Evolutionary conservation across 2,329 filamentous ascomycete genomes (phyloP).

Genomic region (Bipolaris oryzae): DNA sequence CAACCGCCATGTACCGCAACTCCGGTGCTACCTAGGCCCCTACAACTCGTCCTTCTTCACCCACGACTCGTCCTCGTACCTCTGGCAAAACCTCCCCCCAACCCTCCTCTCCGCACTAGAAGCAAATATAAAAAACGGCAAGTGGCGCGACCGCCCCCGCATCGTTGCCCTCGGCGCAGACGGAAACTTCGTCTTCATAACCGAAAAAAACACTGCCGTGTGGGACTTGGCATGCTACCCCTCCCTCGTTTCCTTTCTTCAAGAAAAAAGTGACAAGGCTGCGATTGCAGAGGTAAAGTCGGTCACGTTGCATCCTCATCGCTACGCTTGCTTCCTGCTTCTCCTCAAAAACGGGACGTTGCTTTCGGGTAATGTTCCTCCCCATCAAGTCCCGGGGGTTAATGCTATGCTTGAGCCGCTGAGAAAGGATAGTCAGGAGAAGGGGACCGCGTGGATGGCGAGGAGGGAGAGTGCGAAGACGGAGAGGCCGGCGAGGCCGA

Average conservation of each 20-base stretch:
- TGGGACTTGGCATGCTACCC: slow-evolving; percentile 39
- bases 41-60: slow-evolving; percentile 44
- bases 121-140: slow-evolving; percentile 35
- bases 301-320: slow-evolving; percentile 39
- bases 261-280: background rate
- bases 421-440: slow-evolving; percentile 23
- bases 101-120: slow-evolving; percentile 33
- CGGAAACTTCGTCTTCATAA: slow-evolving; percentile 39
- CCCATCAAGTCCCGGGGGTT: slow-evolving; percentile 27
- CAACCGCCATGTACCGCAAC: slow-evolving; percentile 33
- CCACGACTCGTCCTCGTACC: slow-evolving; percentile 34
- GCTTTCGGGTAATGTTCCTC: slow-evolving; percentile 35
- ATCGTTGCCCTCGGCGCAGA: slow-evolving; percentile 41
- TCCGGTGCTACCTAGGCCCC: slow-evolving; percentile 40
- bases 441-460: background rate
- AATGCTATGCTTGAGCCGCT: slow-evolving; percentile 29
- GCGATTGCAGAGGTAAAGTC: slow-evolving; percentile 29
- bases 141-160: slow-evolving; percentile 40
- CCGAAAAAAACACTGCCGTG: slow-evolving; percentile 35
- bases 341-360: slow-evolving; percentile 33
- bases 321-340: slow-evolving; percentile 39
- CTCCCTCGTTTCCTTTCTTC: slow-evolving; percentile 25
- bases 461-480: slow-evolving; percentile 10
- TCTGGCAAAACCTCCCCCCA: slow-evolving; percentile 43
- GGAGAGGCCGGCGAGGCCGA: slow-evolving; percentile 14